Evolutionary conservation across 495 filamentous ascomycete species (phyloP).

Genomic region (Delitschia confertaspora): DNA sequence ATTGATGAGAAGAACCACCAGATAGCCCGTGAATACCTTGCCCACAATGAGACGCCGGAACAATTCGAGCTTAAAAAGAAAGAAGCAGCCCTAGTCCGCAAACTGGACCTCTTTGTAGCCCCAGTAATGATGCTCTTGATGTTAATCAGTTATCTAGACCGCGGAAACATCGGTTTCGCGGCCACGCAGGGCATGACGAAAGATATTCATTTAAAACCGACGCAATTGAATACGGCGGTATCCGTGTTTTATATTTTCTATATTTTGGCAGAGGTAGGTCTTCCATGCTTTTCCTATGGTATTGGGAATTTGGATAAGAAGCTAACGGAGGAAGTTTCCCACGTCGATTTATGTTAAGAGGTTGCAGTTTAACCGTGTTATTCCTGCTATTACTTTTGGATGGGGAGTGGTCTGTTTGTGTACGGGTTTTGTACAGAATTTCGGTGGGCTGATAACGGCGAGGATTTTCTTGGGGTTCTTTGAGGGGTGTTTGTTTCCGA

Average conservation of each 20-base stretch:
- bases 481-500: slow-evolving; percentile 25
- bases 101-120: slow-evolving; percentile 38
- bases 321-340: slow-evolving; percentile 12
- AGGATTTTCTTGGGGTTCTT: slow-evolving; percentile 24
- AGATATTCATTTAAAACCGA: slow-evolving; percentile 35
- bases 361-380: slow-evolving; percentile 24
- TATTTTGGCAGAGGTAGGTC: slow-evolving; percentile 19
- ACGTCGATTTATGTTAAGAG: slow-evolving; percentile 25
- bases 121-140: slow-evolving; percentile 38
- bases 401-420: slow-evolving; percentile 25
- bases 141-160: slow-evolving; percentile 38
- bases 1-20: slow-evolving; percentile 12
- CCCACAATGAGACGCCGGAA: slow-evolving; percentile 19
- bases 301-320: not conserved
- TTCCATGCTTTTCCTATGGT: not conserved
- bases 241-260: slow-evolving; percentile 25
- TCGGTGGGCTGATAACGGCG: slow-evolving; percentile 13
- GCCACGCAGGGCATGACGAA: slow-evolving; percentile 35
- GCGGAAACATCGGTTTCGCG: slow-evolving; percentile 36
- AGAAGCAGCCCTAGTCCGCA: slow-evolving; percentile 29
- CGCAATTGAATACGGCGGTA: slow-evolving; percentile 33
- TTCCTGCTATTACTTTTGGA: slow-evolving; percentile 25
- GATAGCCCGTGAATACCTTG: slow-evolving; percentile 12
- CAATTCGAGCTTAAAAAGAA: slow-evolving; percentile 18
- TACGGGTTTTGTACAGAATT: slow-evolving; percentile 22